Percentiles rank a stretch among this genome's conserved stretches.
These are phyloP conservation scores for Candida vaughaniae DNA, from an alignment of 805 yeast genomes.

Conservation along the genomic window DNA sequence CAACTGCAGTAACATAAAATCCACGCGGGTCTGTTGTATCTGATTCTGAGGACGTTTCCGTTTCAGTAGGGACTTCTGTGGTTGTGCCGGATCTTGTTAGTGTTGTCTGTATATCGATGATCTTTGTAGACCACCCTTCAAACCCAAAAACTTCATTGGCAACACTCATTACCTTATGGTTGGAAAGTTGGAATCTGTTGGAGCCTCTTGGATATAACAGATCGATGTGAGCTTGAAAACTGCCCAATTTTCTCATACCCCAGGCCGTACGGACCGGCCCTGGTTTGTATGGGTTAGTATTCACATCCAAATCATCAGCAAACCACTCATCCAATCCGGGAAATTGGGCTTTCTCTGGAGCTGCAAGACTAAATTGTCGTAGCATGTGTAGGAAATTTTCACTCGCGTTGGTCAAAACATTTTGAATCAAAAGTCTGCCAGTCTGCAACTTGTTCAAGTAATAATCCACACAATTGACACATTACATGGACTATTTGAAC, in stretches of 20 bases:
- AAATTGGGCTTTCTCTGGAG: conserved; percentile 1
- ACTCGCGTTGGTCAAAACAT: conserved; percentile 1
- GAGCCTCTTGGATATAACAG: conserved; percentile 19
- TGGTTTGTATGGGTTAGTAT: conserved; percentile 6
- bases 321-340: conserved; percentile 17
- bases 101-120: conserved; percentile 17
- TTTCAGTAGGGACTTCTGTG: no score
- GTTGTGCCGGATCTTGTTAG: no score
- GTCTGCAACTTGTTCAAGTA: no score
- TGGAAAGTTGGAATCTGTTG: conserved; percentile 8
- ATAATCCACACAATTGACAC: no score
- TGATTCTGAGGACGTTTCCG: no score
- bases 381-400: no score
- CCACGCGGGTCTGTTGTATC: conserved; percentile 2
- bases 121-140: conserved; percentile 55
- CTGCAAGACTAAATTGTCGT: conserved; percentile 1
- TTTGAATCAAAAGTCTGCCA: no score
- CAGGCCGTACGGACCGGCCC: conserved; percentile 37
- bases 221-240: conserved; percentile 49
- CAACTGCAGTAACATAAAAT: conserved; percentile 24
- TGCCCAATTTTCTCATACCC: conserved; percentile 48
- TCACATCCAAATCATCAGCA: conserved; percentile 9
- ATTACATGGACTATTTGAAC: conserved; percentile 40
- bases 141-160: conserved; percentile 56
- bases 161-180: conserved; percentile 27